Evolutionary conservation across 805 yeast genomes (phyloP), one percentile per base, ranked within the genome.

Genomic region (Sporopachydermia quercuum): DNA sequence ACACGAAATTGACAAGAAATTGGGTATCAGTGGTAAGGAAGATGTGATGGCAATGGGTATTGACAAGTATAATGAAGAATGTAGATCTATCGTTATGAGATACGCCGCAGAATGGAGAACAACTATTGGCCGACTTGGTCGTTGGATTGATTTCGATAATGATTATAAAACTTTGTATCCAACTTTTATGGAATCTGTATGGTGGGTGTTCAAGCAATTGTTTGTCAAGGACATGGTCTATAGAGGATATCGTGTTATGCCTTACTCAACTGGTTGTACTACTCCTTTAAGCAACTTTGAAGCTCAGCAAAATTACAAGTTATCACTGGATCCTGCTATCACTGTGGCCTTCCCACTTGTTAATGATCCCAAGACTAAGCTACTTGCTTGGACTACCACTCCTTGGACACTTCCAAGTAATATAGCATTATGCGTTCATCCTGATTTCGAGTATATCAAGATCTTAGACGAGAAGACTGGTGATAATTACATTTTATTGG

Each of bases 361-460:
- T 19, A 82, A 75, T 45, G 93, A 87, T 53, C 86, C 84, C 47
- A 75, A 80, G 53, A 83, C 94, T 40, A 66, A 72, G 48, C 67
- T 91, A 48, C 87, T 91, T 34, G 97, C 97, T 5, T 91, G 99
- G 99, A 91, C 99, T 36, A 91, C 99, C 44, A 91, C 99, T 17
- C 99, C 99, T 40, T 91, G 99, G 99, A 93, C 99, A 39, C 69
- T 91, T 56, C 98, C 98, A 35, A 82, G 95, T 18, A 89, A 91
- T 60, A 63, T 91, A 57, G 89, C 87, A 11, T 71, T 91, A 45
- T 87, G 94, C 55, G 97, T 91, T 36, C 74, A 91, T 65, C 93
- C 96, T 40, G 73, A 76, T 6, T 76, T 85, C 46, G 96, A 86
- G 63, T 91, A 91, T 55, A 81, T 82, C 51, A 93, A 91, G 68